Evolutionary conservation across 129 eudicot genomes (phyloP), one percentile per base, ranked within the genome.

Genomic region (Flaveria linearis): DNA sequence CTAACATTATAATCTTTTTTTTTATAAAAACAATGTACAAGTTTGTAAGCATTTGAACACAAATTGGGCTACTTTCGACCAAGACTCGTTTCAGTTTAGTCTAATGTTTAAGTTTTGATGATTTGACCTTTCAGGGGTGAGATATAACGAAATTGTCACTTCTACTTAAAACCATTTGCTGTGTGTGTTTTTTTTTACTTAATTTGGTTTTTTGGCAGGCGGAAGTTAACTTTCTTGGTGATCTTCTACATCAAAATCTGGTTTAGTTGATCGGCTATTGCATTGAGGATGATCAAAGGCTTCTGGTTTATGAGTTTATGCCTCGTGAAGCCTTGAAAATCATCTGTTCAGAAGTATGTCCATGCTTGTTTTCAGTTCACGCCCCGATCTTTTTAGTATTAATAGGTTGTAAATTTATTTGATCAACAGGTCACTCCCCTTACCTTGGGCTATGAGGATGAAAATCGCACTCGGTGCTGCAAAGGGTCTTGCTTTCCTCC

Each of bases 201-300:
- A 1, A 47, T 82, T 7, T 75, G 73, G 20, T 69, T 9, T 78
- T 30, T 11, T 82, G 73, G 72, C 88, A 94, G 99, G 99, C 99
- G 25, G 99, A 94, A 79, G 91, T 91, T 45, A 81, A 89, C 80
- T 89, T 83, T 82, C 96, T 94, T 68, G 99, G 99, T 20, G 96
- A 94, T 71, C 97, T 94, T n/a, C 62, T 89, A 36, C 99, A 94
- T 78, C 96, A 90, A 51, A 88, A 94, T 82, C 69, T 94, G 87
- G 99, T 94, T 15, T 91, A 91, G 79, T 83, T 94, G 75, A 86
- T 89, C 50, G 99, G 99, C 4, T 94, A 84, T 74, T 89, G 97
- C 91, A 94, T 91, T 7, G 99, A 94, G 81, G 99, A 89, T 71
- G 96, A 94, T 66, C 97, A 94, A 76, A 91, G 98, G 87, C 87